Evolutionary conservation across 1,139 yeast species (phyloP), one percentile per base, ranked within the genome.

Genomic region (Magnusiomyces ingens): DNA sequence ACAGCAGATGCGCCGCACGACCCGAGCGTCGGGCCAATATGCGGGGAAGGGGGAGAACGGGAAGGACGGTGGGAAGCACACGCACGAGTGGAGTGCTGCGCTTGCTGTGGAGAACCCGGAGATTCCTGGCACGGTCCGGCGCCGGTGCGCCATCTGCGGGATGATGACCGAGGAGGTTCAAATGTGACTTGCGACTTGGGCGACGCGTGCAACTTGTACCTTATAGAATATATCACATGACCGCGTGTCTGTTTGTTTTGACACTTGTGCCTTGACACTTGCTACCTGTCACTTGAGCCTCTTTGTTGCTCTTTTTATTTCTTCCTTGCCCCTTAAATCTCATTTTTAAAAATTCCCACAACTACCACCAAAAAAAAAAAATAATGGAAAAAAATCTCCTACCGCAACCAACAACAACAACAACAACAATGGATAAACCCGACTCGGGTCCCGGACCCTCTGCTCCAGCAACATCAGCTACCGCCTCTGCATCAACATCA

Each of bases 1-100:
- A 61, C 76, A 77, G 59, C 95, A 90, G 63, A 90, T 93, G 96
- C 75, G 98, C 57, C 81, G 86, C 66, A 85, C 85, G 62, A 87
- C 97, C 1, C 75, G 99, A 62, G 98, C 98, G 0, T 71, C 88
- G 51, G 79, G 82, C 54, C 70, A 71, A 12, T 44, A 50, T 21
- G 18, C 50, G 10, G 13, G 15, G 38, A 47, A 38, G 8, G 29
- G 18, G 12, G 46, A 48, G 6, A 22, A 41, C 11, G 48, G 45
- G 6, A 70, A 72, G 43, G 71, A 68, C 49, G 84, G 32, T 26
- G 32, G 84, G 0, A 75, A 77, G 2, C 99, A 93, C 66, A 76
- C 73, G 6, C 99, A 93, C 66, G 83, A 82, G 47, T 93, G 95
- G 89, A 79, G 85, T 19, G 81, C 79, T 0, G 81, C 86, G 0